Percentiles rank a stretch among this genome's conserved stretches.
Evolutionary conservation across 345 rosid species (phyloP).

Genomic region (Brassica incana): DNA sequence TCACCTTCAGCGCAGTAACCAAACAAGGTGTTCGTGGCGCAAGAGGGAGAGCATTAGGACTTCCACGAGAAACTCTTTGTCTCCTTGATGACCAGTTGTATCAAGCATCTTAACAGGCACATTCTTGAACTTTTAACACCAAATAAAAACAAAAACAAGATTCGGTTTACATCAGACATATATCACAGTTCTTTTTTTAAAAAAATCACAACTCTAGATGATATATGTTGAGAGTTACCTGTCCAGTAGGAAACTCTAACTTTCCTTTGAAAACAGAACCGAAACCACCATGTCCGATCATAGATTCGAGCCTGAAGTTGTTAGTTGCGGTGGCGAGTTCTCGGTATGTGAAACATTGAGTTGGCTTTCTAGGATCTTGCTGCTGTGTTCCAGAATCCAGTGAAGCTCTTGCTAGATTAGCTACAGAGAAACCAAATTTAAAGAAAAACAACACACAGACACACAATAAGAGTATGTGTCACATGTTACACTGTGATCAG

Average conservation of each 20-base stretch:
- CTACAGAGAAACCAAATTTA: background rate
- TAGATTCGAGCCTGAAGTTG: constrained; percentile 45
- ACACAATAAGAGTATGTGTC: too few relatives aligned
- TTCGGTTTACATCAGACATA: background rate
- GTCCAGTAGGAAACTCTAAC: constrained; percentile 43
- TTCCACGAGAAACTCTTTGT: constrained; percentile 83
- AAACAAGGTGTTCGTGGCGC: constrained; percentile 71
- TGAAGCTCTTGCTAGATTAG: constrained; percentile 13
- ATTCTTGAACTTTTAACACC: constrained; percentile 4
- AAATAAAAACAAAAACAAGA: background rate
- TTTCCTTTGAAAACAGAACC: constrained; percentile 68
- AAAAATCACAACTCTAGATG: background rate
- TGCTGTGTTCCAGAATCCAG: constrained; percentile 9
- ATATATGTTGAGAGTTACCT: constrained; percentile 45
- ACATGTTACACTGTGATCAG: too few relatives aligned
- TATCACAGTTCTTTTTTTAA: background rate
- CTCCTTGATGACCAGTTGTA: constrained; percentile 65
- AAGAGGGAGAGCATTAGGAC: constrained; percentile 79
- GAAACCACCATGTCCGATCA: constrained; percentile 83
- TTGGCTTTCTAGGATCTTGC: background rate
- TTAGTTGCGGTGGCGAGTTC: constrained; percentile 69
- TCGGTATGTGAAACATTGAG: constrained; percentile 48
- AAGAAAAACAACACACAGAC: too few relatives aligned
- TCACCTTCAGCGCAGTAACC: constrained; percentile 76
- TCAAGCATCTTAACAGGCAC: constrained; percentile 79